phyloP scores from a whole-genome alignment of 176 grass and related monocot species.

The Luzula sylvatica region DNA sequence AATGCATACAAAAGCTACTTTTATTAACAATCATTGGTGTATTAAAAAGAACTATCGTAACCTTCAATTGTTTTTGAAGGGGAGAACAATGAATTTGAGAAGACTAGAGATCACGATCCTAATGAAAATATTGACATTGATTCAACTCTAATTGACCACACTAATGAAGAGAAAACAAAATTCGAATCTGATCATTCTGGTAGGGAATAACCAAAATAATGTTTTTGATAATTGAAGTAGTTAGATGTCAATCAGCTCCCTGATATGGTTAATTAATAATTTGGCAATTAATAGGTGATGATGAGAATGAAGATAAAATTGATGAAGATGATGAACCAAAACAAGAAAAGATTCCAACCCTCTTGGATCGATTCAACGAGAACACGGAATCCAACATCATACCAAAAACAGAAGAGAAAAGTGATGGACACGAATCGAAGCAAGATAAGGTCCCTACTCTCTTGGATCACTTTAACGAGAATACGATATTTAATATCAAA shows the following conservation, averaged over 20 bases:
- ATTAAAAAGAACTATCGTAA: no score
- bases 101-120: not conserved
- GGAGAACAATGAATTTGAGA: slow-evolving; percentile 14
- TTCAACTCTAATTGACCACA: slow-evolving; percentile 2
- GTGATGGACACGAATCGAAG: not conserved
- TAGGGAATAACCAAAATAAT: not conserved
- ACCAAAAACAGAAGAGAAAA: not conserved
- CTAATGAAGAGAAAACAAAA: not conserved
- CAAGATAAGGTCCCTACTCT: slow-evolving; percentile 3
- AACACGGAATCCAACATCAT: not conserved
- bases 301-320: slow-evolving; percentile 6
- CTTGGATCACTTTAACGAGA: slow-evolving; percentile 13
- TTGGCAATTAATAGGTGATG: slow-evolving; percentile 9
- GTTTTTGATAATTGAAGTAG: slow-evolving; percentile 7
- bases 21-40: no score
- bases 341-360: slow-evolving; percentile 4
- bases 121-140: not conserved
- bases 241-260: not conserved
- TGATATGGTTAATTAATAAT: not conserved
- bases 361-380: slow-evolving; percentile 15
- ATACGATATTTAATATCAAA: not conserved
- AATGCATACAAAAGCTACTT: no score
- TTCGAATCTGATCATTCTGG: not conserved
- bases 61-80: slow-evolving; percentile 16
- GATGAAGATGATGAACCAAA: slow-evolving; percentile 7